Conservation (phyloP, 2,329 filamentous ascomycete species). For the Exophiala viscosa region DNA sequence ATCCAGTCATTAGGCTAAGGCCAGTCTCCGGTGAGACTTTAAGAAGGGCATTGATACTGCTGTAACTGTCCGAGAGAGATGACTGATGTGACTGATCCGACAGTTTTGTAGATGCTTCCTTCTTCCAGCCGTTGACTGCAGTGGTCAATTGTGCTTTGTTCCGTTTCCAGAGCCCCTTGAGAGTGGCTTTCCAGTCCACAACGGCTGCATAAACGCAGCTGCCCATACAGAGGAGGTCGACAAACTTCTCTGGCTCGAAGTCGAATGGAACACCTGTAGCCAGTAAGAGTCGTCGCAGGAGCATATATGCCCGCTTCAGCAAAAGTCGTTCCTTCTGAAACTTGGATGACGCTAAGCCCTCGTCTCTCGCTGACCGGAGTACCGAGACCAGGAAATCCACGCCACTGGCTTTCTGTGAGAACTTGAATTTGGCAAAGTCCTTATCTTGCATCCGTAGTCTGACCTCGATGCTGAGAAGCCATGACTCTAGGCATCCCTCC, state of each 20-base stretch:
- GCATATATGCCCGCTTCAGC: constrained; percentile 61
- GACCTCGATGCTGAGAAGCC: constrained; percentile 64
- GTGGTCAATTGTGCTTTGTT: constrained; percentile 13
- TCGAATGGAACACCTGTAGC: constrained; percentile 22
- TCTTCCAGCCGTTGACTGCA: constrained; percentile 18
- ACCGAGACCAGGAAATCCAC: constrained; percentile 24
- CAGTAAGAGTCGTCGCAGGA: constrained; percentile 58
- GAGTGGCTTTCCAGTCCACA: constrained; percentile 17
- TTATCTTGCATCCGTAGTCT: constrained; percentile 59
- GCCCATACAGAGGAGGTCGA: constrained; percentile 17
- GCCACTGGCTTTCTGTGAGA: constrained; percentile 13
- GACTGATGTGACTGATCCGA: constrained; percentile 21
- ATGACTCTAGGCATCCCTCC: constrained; percentile 72
- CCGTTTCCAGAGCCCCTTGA: constrained; percentile 19
- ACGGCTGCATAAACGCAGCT: constrained; percentile 17
- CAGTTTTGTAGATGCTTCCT: constrained; percentile 9
- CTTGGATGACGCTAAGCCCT: neutral
- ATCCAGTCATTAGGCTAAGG: constrained; percentile 71
- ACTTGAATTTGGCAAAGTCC: constrained; percentile 53
- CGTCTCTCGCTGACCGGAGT: neutral
- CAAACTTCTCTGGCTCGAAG: constrained; percentile 6
- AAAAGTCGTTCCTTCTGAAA: constrained; percentile 41
- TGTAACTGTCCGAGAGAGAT: constrained; percentile 27
- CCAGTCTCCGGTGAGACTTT: constrained; percentile 44
- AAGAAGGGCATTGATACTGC: constrained; percentile 38